Percentiles rank a stretch among this genome's conserved stretches.
phyloP scores from a whole-genome alignment of 2,329 filamentous ascomycete genomes.

The Lasiodiplodia citricola region DNA sequence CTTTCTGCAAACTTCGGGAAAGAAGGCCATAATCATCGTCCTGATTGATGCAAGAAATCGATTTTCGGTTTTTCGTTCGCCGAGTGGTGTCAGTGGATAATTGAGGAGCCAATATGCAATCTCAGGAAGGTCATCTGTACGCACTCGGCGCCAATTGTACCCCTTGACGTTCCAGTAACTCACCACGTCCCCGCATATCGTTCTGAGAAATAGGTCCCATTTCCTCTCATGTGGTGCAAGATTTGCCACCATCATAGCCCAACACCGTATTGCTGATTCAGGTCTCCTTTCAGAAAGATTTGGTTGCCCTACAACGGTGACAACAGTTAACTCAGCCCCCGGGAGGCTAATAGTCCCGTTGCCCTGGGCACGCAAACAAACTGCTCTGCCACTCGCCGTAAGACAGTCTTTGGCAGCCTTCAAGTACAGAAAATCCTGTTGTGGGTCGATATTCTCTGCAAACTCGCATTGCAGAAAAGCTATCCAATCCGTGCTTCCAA shows the following conservation, averaged over 20 bases:
- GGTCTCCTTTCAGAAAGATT: neutral
- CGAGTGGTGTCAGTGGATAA: rapidly evolving
- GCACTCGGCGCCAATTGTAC: neutral
- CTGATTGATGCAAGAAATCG: neutral
- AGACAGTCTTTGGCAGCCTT: too few relatives aligned
- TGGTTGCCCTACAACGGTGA: neutral
- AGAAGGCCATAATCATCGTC: rapidly evolving
- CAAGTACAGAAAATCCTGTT: too few relatives aligned
- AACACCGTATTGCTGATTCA: neutral
- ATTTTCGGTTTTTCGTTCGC: rapidly evolving
- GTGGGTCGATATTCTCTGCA: too few relatives aligned
- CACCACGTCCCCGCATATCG: neutral
- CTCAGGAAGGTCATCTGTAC: neutral
- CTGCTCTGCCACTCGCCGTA: too few relatives aligned
- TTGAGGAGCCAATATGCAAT: neutral
- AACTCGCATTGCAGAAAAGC: too few relatives aligned
- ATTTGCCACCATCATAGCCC: neutral
- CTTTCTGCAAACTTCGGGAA: rapidly evolving
- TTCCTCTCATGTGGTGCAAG: neutral
- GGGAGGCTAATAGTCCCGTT: neutral
- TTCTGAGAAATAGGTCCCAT: neutral
- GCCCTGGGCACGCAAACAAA: too few relatives aligned
- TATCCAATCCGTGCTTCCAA: too few relatives aligned
- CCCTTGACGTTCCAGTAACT: too few relatives aligned
- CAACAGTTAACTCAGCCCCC: neutral